These are phyloP conservation scores for Penicillium sp. DNA, from an alignment of 2,329 filamentous ascomycete species.

Conservation along the genomic window DNA sequence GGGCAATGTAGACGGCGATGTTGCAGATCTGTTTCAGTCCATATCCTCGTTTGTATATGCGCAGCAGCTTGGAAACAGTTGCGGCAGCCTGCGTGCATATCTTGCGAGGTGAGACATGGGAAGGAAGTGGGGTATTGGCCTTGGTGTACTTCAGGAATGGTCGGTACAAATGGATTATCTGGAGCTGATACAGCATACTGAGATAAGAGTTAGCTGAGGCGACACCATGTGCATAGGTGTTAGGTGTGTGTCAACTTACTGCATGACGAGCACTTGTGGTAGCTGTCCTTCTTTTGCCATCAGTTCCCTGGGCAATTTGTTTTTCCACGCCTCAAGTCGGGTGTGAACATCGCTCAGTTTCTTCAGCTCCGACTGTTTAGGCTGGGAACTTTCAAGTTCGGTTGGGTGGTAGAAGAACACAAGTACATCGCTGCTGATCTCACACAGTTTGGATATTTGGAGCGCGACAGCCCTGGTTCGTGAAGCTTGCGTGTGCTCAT, in stretches of 20 bases:
- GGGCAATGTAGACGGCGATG: conserved; percentile 91
- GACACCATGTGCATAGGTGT: background rate
- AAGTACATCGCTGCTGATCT: conserved; percentile 90
- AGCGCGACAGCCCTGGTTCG: conserved; percentile 78
- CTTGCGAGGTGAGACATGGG: conserved; percentile 84
- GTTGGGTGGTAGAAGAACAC: conserved; percentile 86
- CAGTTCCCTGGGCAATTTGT: conserved; percentile 78
- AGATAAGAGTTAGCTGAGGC: conserved; percentile 17
- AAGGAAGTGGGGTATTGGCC: conserved; percentile 74
- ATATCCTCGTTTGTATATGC: conserved; percentile 89
- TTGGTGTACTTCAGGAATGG: conserved; percentile 91
- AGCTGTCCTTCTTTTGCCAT: conserved; percentile 87
- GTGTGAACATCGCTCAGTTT: conserved; percentile 90
- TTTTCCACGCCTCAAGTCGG: conserved; percentile 84
- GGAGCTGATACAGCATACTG: conserved; percentile 96
- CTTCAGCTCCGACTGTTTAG: conserved; percentile 83
- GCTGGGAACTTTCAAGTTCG: conserved; percentile 59
- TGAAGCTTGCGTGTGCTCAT: conserved; percentile 73
- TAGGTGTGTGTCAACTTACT: conserved; percentile 61
- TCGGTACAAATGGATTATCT: conserved; percentile 93
- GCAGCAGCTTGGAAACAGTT: conserved; percentile 88
- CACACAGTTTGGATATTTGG: conserved; percentile 79
- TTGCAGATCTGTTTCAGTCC: conserved; percentile 93
- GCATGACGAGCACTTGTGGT: conserved; percentile 77
- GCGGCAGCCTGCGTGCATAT: conserved; percentile 88